phyloP scores from a whole-genome alignment of 306 rosid species.

The Cucumis sativus region DNA sequence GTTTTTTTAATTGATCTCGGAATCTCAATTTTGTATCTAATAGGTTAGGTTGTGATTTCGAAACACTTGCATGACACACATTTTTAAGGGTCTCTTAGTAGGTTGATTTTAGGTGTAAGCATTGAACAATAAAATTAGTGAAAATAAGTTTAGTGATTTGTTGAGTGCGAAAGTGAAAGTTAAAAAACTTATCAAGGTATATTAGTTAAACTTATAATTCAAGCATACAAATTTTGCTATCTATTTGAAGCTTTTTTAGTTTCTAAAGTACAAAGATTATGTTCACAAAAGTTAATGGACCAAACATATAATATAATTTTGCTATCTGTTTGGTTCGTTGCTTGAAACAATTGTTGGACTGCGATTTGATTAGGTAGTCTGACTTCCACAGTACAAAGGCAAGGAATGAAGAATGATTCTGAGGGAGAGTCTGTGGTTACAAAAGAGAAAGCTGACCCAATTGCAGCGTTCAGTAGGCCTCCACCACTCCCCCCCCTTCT shows the following conservation, averaged over 20 bases:
- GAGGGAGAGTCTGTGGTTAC: conserved; percentile 20
- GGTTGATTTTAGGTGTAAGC: neutral
- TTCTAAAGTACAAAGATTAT: neutral
- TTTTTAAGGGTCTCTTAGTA: neutral
- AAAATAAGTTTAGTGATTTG: neutral
- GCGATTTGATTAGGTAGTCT: conserved; percentile 25
- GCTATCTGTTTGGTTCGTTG: neutral
- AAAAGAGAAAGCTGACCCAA: conserved; percentile 37
- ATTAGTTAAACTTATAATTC: neutral
- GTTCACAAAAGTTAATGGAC: neutral
- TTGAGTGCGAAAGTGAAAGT: neutral
- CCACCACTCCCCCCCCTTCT: conserved; percentile 59
- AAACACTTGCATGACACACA: neutral
- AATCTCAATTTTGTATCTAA: neutral
- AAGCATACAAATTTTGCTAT: neutral
- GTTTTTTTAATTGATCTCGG: neutral
- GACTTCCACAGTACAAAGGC: conserved; percentile 28
- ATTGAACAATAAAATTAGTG: neutral
- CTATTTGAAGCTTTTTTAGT: neutral
- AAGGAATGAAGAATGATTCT: conserved; percentile 21
- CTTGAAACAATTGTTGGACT: neutral
- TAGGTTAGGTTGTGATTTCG: neutral
- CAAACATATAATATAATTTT: neutral
- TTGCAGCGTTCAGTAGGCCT: conserved; percentile 45
- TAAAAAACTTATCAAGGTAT: neutral